Evolutionary conservation across 2,329 filamentous ascomycete species (phyloP), one percentile per base, ranked within the genome.

Genomic region (Rutstroemia sydowiana): DNA sequence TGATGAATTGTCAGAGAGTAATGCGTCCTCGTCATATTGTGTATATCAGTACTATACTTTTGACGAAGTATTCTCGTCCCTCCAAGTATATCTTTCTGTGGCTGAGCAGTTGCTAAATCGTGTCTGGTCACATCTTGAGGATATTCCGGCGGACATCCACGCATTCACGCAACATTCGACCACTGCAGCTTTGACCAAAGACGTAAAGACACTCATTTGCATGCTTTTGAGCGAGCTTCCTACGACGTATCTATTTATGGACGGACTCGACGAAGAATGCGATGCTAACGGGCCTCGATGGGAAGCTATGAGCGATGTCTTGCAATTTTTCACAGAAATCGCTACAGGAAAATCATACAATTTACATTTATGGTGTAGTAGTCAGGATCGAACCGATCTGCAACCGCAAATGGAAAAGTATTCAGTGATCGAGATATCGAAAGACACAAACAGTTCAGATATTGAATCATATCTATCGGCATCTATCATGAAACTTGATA

Each of bases 111-210:
- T 47, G 13, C 20, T 21, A n/a, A 39, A 37, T 40, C 45, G 31
- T n/a, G 21, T 47, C 10, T 47, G 45, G 45, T 37, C 11, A 2
- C 9, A 47, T 18, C 32, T 47, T 10, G 45, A 47, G 9, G 45
- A 47, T 28, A 47, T 40, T 31, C 45, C 45, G 16, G 34, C 37
- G 32, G 45, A 48, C 13, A 48, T 48, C n/a, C 45, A 48, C 23
- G 18, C 45, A 13, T 48, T 48, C 13, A 48, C 34, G n/a, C 45
- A 39, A 10, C 45, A n/a, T n/a, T 39, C 21, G 14, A 39, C 32
- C 13, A 37, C 45, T 2, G 31, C 21, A 3, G 13, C n/a, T 3
- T 39, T 18, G 2, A 40, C 5, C 8, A 21, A 21, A 7, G 45
- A 48, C 18, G 45, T 40, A 10, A 48, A 48, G 39, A 31, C 21